Conservation (phyloP, 805 yeast species). For the Candida caryicola region DNA sequence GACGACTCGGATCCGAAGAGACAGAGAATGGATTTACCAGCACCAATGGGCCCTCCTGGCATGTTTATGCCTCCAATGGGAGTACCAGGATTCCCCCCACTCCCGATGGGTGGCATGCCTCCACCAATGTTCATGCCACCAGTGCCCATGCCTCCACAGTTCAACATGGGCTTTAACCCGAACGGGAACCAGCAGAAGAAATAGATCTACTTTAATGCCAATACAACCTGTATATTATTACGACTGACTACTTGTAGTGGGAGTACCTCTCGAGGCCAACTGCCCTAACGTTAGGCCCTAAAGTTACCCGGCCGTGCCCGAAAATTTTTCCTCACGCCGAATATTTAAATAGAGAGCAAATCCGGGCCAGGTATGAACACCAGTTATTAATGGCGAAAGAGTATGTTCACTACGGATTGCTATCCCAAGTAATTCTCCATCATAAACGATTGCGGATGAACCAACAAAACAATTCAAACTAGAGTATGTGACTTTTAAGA, state of each 20-base stretch:
- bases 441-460: conserved; percentile 17
- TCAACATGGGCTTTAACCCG: conserved; percentile 2
- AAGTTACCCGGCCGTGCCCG: neutral
- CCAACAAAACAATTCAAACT: conserved; percentile 39
- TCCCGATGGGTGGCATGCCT: conserved; percentile 23
- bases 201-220: neutral
- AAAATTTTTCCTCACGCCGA: conserved; percentile 1
- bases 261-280: too few species aligned
- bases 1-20: conserved; percentile 24
- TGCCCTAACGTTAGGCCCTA: too few species aligned
- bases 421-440: neutral
- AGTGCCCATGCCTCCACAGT: conserved; percentile 10
- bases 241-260: too few species aligned
- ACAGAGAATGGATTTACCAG: conserved; percentile 19
- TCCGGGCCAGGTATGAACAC: neutral
- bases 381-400: neutral
- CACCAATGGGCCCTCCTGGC: conserved; percentile 10
- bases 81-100: conserved; percentile 19
- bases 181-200: neutral
- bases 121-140: conserved; percentile 24
- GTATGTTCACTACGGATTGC: neutral
- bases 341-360: neutral
- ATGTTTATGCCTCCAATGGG: conserved; percentile 14
- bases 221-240: neutral
- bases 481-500: conserved; percentile 49